Base-by-base conservation (phyloP, 306 rosid species). In the Castanea mollissima region DNA sequence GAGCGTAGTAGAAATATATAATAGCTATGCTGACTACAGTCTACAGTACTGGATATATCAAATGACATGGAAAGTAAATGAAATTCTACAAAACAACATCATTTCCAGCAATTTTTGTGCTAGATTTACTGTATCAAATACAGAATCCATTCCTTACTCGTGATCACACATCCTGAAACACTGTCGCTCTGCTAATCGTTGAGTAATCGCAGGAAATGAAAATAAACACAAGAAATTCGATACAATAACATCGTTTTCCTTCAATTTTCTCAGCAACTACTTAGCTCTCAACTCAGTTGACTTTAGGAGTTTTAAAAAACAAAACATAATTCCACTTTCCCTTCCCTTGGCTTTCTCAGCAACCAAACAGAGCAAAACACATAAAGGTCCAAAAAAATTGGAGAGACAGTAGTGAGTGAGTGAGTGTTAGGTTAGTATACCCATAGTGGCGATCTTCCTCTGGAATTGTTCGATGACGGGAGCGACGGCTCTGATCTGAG, bases 391-490 rank as follows among this genome's bases (percentile, higher is more conserved):
- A 7, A 78, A 70, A 55, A 16, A 9, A 0, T 3, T 20, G 81
- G 86, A 57, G 14, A 1, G 57, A 27, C 9, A 27, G 79, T 23
- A 31, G 35, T 58, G 10, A 58, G 31, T 25, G 46, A 41, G 46
- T 25, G 46, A 41, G 46, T 2, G 46, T 8, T 41, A 41, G 46
- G 8, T 7, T 7, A 7, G 29, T 5, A 68, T 87, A 89, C 92
- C 92, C 92, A 89, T 89, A 72, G 92, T 75, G 41, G 90, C 87
- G 76, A 87, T 81, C 82, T 83, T 87, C 58, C 92, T 86, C 69
- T 85, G 87, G 55, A 89, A 80, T 13, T 69, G 86, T 69, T 86
- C 87, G 57, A 89, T 76, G 23, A 82, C 90, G 1, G 92, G 92
- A 79, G 92, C 83, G 29, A 73, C 76, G 6, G 92, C 83, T 63